Evolutionary conservation across 2,329 filamentous ascomycete species (phyloP).

Genomic region (Neonectria punicea): DNA sequence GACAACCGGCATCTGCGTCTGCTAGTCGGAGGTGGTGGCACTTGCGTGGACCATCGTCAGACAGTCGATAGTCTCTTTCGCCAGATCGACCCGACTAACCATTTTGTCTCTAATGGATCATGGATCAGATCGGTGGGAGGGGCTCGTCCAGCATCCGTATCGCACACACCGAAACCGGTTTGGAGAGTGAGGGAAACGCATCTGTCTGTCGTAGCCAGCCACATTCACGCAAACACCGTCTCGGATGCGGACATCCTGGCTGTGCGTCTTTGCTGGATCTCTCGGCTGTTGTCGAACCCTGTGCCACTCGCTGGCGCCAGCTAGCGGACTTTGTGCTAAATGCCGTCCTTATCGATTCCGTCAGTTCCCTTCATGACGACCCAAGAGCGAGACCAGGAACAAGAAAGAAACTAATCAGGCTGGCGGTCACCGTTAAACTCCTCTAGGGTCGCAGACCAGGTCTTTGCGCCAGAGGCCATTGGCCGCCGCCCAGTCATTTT

Average conservation of each 20-base stretch:
- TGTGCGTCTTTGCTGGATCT: neutral
- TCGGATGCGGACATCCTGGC: neutral
- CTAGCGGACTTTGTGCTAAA: neutral
- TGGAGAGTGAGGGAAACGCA: neutral
- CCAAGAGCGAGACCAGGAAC: slow-evolving; percentile 8
- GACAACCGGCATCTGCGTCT: neutral
- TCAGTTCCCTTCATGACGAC: slow-evolving; percentile 4
- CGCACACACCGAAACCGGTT: neutral
- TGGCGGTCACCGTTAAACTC: slow-evolving; percentile 7
- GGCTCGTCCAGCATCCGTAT: neutral
- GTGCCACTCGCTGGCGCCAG: neutral
- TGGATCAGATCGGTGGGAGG: neutral
- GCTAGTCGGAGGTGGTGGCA: neutral
- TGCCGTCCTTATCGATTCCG: slow-evolving; percentile 5
- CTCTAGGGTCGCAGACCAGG: slow-evolving; percentile 6
- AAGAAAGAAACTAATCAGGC: neutral
- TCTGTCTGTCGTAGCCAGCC: neutral
- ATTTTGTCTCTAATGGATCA: slow-evolving; percentile 1
- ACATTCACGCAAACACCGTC: neutral
- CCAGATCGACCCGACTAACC: neutral
- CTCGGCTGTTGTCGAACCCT: neutral
- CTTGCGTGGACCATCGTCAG: neutral
- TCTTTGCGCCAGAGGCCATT: slow-evolving; percentile 14
- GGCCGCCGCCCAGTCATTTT: neutral
- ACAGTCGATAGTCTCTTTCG: neutral